Evolutionary conservation across 2,329 filamentous ascomycete species (phyloP).

Genomic region (Exophiala calicioides): DNA sequence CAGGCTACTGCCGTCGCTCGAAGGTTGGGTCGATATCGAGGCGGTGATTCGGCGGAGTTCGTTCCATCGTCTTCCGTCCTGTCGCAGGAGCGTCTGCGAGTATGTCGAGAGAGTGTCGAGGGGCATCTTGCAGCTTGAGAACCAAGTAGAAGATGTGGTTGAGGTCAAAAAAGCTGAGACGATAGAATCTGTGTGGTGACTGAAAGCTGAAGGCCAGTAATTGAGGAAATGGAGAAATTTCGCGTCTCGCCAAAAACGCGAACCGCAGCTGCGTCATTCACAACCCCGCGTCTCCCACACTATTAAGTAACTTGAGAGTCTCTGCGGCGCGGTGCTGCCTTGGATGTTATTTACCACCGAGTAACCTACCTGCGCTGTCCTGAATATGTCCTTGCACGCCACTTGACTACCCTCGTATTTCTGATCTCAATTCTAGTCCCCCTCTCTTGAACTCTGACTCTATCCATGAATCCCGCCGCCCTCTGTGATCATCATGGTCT

Average conservation of each 20-base stretch:
- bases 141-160: too few relatives aligned
- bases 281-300: constrained; percentile 2
- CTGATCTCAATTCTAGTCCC: too few relatives aligned
- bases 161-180: neutral
- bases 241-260: constrained; percentile 2
- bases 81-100: constrained; percentile 77
- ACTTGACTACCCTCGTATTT: too few relatives aligned
- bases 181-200: too few relatives aligned
- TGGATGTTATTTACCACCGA: too few relatives aligned
- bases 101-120: constrained; percentile 93
- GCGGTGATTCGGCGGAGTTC: constrained; percentile 86
- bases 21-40: constrained; percentile 87
- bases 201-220: too few relatives aligned
- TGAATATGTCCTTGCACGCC: neutral
- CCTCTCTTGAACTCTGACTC: too few relatives aligned
- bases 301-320: too few relatives aligned
- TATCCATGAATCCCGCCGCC: neutral
- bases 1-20: constrained; percentile 89
- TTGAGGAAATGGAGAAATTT: too few relatives aligned
- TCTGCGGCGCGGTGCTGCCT: too few relatives aligned
- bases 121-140: constrained; percentile 65
- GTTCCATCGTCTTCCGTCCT: constrained; percentile 91
- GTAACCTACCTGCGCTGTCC: too few relatives aligned
- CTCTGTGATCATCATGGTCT: constrained; percentile 14
- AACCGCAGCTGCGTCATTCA: constrained; percentile 4